Percentiles rank a stretch among this genome's conserved stretches.
Conservation (phyloP, 768 basidiomycete genomes). For the Suillus occidentalis region DNA sequence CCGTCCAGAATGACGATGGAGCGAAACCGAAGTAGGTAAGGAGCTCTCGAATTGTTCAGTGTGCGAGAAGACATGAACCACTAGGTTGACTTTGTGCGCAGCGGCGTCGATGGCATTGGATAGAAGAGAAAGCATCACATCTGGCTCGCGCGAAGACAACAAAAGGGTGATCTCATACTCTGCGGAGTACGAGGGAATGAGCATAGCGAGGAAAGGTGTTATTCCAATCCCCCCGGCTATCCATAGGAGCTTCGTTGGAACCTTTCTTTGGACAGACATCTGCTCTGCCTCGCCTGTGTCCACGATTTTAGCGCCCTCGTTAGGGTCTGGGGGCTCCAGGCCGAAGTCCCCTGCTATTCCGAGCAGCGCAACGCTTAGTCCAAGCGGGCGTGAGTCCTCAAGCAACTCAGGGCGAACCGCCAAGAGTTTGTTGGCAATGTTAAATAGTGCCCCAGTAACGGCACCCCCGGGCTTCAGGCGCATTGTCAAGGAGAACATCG, state of each 20-base stretch:
- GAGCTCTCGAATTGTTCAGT: constrained; percentile 9
- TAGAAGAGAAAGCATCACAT: constrained; percentile 45
- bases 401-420: constrained; percentile 42
- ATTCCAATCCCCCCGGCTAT: constrained; percentile 65
- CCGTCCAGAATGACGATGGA: neutral
- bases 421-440: constrained; percentile 43
- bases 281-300: neutral
- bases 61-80: constrained; percentile 41
- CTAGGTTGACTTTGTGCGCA: constrained; percentile 18
- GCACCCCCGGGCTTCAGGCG: constrained; percentile 54
- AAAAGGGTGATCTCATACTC: constrained; percentile 43
- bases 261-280: neutral
- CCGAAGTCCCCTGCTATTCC: constrained; percentile 57
- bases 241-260: constrained; percentile 43
- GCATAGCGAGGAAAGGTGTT: constrained; percentile 65
- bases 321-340: constrained; percentile 20
- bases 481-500: constrained; percentile 50
- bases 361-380: constrained; percentile 43
- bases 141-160: constrained; percentile 55
- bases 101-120: neutral
- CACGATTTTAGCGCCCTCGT: neutral
- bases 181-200: constrained; percentile 18
- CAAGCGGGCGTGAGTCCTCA: constrained; percentile 38
- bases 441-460: constrained; percentile 55
- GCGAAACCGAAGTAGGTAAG: constrained; percentile 1